Conservation (phyloP, 177 flowering plant genomes). For the Tripterygium wilfordii region DNA sequence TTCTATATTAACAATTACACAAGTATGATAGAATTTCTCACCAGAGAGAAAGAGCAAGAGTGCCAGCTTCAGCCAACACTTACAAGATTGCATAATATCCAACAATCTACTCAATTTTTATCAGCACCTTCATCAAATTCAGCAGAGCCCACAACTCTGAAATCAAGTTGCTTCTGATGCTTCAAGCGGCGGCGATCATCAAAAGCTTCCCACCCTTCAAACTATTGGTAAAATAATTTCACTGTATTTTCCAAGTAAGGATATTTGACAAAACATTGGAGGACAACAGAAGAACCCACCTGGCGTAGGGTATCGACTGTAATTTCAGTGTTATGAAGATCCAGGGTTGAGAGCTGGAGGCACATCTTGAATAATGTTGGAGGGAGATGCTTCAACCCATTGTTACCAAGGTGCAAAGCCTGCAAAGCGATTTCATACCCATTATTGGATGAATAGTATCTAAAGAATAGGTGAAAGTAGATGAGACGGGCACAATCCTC, state of each 20-base stretch:
- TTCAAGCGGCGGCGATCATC: constrained; percentile 66
- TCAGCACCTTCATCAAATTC: constrained; percentile 94
- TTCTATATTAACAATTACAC: too few relatives aligned
- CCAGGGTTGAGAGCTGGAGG: constrained; percentile 56
- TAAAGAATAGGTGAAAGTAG: too few relatives aligned
- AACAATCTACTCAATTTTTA: constrained; percentile 25
- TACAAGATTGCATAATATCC: background rate
- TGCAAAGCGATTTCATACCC: constrained; percentile 25
- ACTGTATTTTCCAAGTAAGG: too few relatives aligned
- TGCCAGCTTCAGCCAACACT: too few relatives aligned
- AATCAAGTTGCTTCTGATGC: constrained; percentile 90
- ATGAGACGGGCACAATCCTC: too few relatives aligned
- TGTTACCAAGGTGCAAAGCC: constrained; percentile 68
- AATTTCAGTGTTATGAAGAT: constrained; percentile 84
- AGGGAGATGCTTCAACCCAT: constrained; percentile 70
- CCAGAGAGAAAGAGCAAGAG: too few relatives aligned
- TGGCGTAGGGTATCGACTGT: constrained; percentile 77
- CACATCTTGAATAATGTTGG: constrained; percentile 58
- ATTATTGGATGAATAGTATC: too few relatives aligned
- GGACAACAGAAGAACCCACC: constrained; percentile 26
- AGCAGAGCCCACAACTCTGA: constrained; percentile 45
- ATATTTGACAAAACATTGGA: background rate
- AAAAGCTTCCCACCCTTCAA: constrained; percentile 86
- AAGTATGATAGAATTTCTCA: too few relatives aligned
- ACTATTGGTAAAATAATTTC: constrained; percentile 24